Percentiles rank a stretch among this genome's conserved stretches.
These are phyloP conservation scores for Didymella sp. DNA, from an alignment of 2,329 filamentous ascomycete genomes.

Conservation along the genomic window DNA sequence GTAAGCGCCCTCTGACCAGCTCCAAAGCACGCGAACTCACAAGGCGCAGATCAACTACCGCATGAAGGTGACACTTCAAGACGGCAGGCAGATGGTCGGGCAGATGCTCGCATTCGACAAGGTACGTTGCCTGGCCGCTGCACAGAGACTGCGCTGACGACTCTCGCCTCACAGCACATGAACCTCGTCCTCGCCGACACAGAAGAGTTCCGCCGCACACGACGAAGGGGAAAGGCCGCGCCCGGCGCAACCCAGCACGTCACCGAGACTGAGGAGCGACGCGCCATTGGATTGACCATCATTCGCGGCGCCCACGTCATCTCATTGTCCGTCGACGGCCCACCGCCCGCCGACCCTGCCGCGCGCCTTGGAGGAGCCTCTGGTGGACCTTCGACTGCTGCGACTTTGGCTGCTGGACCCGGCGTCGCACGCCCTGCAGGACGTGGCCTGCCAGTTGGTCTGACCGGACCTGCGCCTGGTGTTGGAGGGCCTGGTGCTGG, in stretches of 20 bases:
- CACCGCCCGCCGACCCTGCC: conserved; percentile 91
- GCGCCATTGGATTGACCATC: conserved; percentile 93
- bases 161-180: conserved; percentile 75
- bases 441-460: conserved; percentile 79
- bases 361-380: conserved; percentile 81
- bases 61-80: conserved; percentile 95
- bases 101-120: conserved; percentile 99
- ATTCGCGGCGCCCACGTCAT: conserved; percentile 94
- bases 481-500: conserved; percentile 79
- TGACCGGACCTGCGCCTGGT: conserved; percentile 88
- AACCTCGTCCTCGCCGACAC: conserved; percentile 98
- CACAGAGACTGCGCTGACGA: conserved; percentile 21
- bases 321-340: conserved; percentile 92
- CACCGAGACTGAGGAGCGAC: conserved; percentile 93
- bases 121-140: conserved; percentile 57
- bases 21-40: conserved; percentile 30
- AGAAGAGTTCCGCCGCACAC: conserved; percentile 61
- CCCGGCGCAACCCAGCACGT: conserved; percentile 68
- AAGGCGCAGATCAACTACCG: conserved; percentile 90
- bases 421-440: conserved; percentile 92
- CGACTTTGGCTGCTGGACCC: conserved; percentile 74
- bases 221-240: conserved; percentile 67
- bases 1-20: conserved; percentile 56
- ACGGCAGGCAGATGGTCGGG: conserved; percentile 94
- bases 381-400: conserved; percentile 68